Conservation (phyloP, 148 eudicot species). For the Spergularia marina region DNA sequence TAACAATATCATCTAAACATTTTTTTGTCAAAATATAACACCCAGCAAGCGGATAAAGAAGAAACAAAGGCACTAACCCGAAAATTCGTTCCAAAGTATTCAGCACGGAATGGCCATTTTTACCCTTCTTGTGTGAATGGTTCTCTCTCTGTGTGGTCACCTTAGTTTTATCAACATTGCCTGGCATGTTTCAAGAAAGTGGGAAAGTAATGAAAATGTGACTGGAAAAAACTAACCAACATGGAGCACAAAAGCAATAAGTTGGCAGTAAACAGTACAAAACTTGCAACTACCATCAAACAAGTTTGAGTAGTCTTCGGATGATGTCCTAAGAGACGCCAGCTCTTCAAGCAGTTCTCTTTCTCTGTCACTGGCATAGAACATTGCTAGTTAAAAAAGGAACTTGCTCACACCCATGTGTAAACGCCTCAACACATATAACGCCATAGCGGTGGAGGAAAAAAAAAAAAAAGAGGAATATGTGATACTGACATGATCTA, state of each 20-base stretch:
- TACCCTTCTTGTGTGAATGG: conserved; percentile 28
- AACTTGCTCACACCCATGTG: not conserved
- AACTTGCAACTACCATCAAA: conserved; percentile 34
- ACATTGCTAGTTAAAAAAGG: conserved; percentile 4
- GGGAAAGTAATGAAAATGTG: not conserved
- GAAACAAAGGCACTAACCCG: conserved; percentile 35
- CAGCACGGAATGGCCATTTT: conserved; percentile 37
- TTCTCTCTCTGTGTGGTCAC: conserved; percentile 17
- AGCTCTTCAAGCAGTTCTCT: conserved; percentile 57
- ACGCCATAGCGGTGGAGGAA: not conserved
- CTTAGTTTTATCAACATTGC: conserved; percentile 26
- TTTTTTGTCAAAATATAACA: not conserved
- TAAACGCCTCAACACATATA: not conserved
- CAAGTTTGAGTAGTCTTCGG: conserved; percentile 26
- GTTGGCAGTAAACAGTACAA: not conserved
- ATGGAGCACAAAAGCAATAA: conserved; percentile 6
- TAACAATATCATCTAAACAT: not conserved
- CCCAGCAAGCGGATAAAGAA: not conserved
- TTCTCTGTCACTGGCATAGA: conserved; percentile 56
- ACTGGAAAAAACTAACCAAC: conserved; percentile 10
- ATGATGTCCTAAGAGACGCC: conserved; percentile 48
- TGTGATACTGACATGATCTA: not conserved
- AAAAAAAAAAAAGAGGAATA: not conserved
- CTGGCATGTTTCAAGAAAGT: conserved; percentile 16
- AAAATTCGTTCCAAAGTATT: conserved; percentile 43